Evolutionary conservation across 2,329 filamentous ascomycete species (phyloP).

Genomic region (Akanthomyces lecanii): DNA sequence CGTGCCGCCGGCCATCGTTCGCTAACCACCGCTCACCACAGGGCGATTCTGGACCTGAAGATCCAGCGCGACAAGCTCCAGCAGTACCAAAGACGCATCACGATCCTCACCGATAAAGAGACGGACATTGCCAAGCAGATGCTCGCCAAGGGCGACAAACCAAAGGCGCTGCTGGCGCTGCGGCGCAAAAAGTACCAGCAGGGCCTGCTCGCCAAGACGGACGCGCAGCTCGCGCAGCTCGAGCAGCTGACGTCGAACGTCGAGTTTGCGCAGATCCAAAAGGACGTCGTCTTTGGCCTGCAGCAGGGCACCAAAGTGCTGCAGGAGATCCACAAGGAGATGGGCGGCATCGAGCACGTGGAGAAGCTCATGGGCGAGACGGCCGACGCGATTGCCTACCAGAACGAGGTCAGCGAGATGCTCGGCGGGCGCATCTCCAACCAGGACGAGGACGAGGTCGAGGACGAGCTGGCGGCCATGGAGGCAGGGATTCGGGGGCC

Average conservation of each 20-base stretch:
- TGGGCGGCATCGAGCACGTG: slow-evolving; percentile 89
- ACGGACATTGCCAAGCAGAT: slow-evolving; percentile 82
- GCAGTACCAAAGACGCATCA: slow-evolving; percentile 90
- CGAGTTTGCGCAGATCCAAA: slow-evolving; percentile 95
- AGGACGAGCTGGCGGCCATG: slow-evolving; percentile 85
- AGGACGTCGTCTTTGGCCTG: slow-evolving; percentile 88
- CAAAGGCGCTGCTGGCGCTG: slow-evolving; percentile 78
- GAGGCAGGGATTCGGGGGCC: slow-evolving; percentile 42
- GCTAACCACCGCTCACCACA: slow-evolving; percentile 34
- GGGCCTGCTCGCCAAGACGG: slow-evolving; percentile 80
- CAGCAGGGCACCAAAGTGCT: slow-evolving; percentile 88
- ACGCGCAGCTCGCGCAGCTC: slow-evolving; percentile 88
- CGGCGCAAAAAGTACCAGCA: slow-evolving; percentile 97
- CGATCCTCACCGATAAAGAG: slow-evolving; percentile 78
- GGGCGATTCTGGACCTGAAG: slow-evolving; percentile 96
- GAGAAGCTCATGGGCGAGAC: slow-evolving; percentile 94
- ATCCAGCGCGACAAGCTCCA: slow-evolving; percentile 95
- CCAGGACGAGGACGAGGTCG: slow-evolving; percentile 95
- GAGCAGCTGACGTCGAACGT: slow-evolving; percentile 84
- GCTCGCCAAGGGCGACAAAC: slow-evolving; percentile 73
- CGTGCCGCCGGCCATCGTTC: not conserved
- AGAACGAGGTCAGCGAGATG: slow-evolving; percentile 91
- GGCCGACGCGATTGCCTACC: slow-evolving; percentile 86
- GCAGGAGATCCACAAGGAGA: slow-evolving; percentile 87
- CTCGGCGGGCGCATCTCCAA: slow-evolving; percentile 84